Evolutionary conservation across 2,329 filamentous ascomycete species (phyloP).

Genomic region (Myriosclerotinia duriaeana): DNA sequence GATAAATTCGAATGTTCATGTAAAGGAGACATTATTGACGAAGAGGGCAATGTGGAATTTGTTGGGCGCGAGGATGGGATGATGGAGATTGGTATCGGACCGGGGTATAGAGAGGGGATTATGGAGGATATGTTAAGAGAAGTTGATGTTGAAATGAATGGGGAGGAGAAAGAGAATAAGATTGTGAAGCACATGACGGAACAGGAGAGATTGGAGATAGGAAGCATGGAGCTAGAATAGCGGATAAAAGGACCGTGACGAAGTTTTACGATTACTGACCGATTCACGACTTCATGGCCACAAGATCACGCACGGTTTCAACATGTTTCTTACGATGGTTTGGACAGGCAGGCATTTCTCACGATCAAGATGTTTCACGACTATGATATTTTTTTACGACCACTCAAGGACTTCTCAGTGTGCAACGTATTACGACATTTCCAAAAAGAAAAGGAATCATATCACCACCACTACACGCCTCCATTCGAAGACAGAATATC

Average conservation of each 20-base stretch:
- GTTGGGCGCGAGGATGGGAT: constrained; percentile 6
- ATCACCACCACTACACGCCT: background rate
- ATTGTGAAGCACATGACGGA: background rate
- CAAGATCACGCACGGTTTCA: background rate
- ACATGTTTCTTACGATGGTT: background rate
- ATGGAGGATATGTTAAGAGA: background rate
- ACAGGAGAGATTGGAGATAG: background rate
- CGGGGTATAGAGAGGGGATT: constrained; percentile 14
- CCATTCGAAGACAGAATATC: background rate
- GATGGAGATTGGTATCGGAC: background rate
- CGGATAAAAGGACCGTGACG: background rate
- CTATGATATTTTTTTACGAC: background rate
- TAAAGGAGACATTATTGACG: constrained; percentile 22
- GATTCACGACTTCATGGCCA: background rate
- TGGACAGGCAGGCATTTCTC: background rate
- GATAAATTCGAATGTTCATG: constrained; percentile 65
- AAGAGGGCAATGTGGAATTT: constrained; percentile 19
- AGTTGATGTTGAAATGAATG: background rate
- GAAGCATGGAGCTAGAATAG: background rate
- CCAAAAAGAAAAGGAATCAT: background rate
- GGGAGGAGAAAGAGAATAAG: background rate
- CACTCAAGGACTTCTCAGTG: background rate
- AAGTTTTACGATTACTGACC: background rate
- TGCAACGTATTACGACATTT: background rate
- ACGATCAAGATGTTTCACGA: background rate